A percentile compares a stretch with the other conserved stretches of the same genome.
Conservation (phyloP, 208 protist genomes). For the Crithidia thermophila region DNA sequence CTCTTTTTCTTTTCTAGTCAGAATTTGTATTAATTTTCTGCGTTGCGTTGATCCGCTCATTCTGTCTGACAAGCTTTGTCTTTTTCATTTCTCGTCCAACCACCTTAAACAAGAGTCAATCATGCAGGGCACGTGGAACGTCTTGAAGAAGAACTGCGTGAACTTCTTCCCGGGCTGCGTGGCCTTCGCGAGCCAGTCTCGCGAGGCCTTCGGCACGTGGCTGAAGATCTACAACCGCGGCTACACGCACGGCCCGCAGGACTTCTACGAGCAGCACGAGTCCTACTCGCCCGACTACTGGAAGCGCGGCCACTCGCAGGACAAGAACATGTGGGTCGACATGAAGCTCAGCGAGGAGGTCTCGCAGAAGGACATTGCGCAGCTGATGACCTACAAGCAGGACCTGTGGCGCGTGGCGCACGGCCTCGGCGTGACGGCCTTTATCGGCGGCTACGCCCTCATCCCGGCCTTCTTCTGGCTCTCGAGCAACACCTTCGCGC, state of each 20-base stretch:
- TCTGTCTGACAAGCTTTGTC: neutral
- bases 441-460: constrained; percentile 84
- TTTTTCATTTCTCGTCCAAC: constrained; percentile 25
- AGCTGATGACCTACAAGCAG: constrained; percentile 83
- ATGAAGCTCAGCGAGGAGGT: constrained; percentile 87
- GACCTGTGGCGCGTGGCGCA: constrained; percentile 89
- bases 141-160: constrained; percentile 81
- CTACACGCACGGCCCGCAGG: constrained; percentile 64
- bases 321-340: constrained; percentile 94
- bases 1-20: neutral
- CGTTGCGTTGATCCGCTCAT: too few relatives aligned
- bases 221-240: constrained; percentile 85
- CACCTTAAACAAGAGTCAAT: neutral
- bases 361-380: constrained; percentile 80
- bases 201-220: constrained; percentile 72
- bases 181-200: constrained; percentile 60
- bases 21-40: constrained; percentile 5
- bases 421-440: constrained; percentile 40
- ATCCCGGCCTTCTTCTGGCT: constrained; percentile 84
- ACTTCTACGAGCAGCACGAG: constrained; percentile 84
- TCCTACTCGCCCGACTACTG: constrained; percentile 83
- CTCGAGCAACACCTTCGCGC: constrained; percentile 87
- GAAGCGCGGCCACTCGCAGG: constrained; percentile 85
- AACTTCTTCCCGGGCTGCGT: constrained; percentile 73
- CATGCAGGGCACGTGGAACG: constrained; percentile 85